Evolutionary conservation across 129 eudicot species (phyloP), one percentile per base, ranked within the genome.

Genomic region (Silybum marianum): DNA sequence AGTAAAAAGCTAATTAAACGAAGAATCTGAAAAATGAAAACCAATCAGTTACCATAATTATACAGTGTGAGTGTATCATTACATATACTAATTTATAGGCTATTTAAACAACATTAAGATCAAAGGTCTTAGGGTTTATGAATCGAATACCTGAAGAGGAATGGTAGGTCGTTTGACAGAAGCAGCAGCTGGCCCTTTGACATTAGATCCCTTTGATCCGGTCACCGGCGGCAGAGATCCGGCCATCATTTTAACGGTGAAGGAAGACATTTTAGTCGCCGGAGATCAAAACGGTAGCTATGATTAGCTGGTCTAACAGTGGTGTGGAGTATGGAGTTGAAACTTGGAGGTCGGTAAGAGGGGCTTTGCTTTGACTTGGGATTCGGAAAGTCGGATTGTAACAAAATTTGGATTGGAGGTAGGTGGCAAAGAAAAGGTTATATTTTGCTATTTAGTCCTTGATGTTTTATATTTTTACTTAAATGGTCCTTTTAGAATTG

Each of bases 81-180:
- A 28, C 24, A 39, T 34, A 21, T 10, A 74, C 21, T 24, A 34
- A 9, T 25, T 26, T 60, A 28, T 6, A 36, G 39, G 2, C 10
- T 13, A 68, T 54, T 63, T 11, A 63, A 66, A 51, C 42, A 62
- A 24, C 2, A 11, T 18, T 13, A 19, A 30, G 74, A 48, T 69
- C 9, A 62, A 34, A 36, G 38, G 18, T 7, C 2, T 42, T 30
- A 36, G 73, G 70, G 76, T 77, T 32, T 39, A 44, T 67, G 78
- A 80, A 46, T 19, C 16, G 23, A 58, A 73, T 76, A 89, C 93
- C 93, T 89, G 93, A 66, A 82, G 81, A 42, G 80, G 82, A 71
- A 81, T 84, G 38, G 80, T 70, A 69, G 88, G 68, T 79, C 58
- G 82, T 65, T 79, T 81, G 65, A 76, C 28, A 71, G 82, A n/a